phyloP scores from a whole-genome alignment of 2,329 filamentous ascomycete genomes.

The Stagonosporopsis chrysanthemi region DNA sequence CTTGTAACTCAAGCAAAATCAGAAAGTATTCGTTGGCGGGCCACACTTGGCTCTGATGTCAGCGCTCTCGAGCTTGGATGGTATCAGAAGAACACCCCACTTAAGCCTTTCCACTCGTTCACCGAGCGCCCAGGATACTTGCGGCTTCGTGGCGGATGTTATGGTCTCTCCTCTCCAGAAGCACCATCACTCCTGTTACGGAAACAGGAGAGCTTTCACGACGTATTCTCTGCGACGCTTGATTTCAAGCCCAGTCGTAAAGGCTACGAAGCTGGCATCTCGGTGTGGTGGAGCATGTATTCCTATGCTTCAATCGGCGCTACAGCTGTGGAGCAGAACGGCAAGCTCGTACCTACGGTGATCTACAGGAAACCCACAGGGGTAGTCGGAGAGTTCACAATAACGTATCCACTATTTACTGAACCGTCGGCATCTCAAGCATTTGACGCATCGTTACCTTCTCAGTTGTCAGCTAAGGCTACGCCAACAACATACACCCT shows the following conservation, averaged over 20 bases:
- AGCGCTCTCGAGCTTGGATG: conserved; percentile 47
- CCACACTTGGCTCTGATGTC: conserved; percentile 46
- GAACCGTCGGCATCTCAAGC: conserved; percentile 33
- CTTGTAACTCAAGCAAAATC: not conserved
- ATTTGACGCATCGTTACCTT: conserved; percentile 1
- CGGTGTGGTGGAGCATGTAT: conserved; percentile 63
- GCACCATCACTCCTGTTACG: conserved; percentile 62
- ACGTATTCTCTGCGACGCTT: conserved; percentile 55
- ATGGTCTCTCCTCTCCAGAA: conserved; percentile 59
- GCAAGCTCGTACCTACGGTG: conserved; percentile 5
- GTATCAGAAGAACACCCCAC: conserved; percentile 58
- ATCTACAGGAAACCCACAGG: conserved; percentile 22
- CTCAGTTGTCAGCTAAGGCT: conserved; percentile 7
- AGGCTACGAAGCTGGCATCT: conserved; percentile 61
- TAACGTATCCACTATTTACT: conserved; percentile 24
- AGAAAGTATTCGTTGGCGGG: conserved; percentile 6
- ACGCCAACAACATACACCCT: conserved; percentile 13
- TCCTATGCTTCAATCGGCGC: conserved; percentile 56
- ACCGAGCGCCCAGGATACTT: conserved; percentile 54
- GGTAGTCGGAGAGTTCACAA: conserved; percentile 31
- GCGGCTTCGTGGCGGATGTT: conserved; percentile 61
- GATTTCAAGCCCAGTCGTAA: conserved; percentile 55
- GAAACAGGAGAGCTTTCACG: conserved; percentile 59
- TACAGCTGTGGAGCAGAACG: not conserved
- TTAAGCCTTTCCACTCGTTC: conserved; percentile 58